Conservation (phyloP, 257 asterid species). For the Jacaranda mimosifolia region DNA sequence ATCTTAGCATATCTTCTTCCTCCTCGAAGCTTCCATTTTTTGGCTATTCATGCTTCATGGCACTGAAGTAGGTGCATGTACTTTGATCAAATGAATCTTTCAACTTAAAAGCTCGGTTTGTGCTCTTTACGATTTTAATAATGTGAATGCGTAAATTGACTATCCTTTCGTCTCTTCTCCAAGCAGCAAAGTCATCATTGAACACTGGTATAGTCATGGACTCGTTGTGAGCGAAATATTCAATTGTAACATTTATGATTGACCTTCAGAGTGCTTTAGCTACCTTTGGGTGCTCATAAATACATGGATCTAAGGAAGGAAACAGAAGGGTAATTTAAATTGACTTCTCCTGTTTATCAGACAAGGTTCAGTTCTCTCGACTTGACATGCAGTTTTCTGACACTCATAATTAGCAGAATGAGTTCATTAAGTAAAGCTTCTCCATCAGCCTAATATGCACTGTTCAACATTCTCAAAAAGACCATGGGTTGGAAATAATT, state of each 20-base stretch:
- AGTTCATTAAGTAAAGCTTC: background rate
- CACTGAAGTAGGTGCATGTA: no score
- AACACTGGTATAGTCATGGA: background rate
- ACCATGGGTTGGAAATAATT: background rate
- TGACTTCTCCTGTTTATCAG: background rate
- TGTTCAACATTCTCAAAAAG: background rate
- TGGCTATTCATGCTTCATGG: no score
- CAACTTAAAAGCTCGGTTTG: background rate
- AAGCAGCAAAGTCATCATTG: background rate
- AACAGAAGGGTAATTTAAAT: background rate
- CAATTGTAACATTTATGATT: background rate
- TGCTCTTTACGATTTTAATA: background rate
- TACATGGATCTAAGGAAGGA: background rate
- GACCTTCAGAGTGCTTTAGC: background rate
- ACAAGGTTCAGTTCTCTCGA: background rate
- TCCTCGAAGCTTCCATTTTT: no score
- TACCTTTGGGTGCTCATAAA: background rate
- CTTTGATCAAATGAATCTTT: no score
- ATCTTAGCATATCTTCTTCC: no score
- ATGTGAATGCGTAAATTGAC: background rate
- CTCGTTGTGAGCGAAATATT: background rate
- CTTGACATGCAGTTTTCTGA: background rate
- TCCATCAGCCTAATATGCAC: constrained; percentile 3
- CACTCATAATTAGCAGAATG: background rate
- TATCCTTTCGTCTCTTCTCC: background rate